These are phyloP conservation scores for Hanseniaspora taiwanica DNA, from an alignment of 805 yeast species.

Conservation along the genomic window DNA sequence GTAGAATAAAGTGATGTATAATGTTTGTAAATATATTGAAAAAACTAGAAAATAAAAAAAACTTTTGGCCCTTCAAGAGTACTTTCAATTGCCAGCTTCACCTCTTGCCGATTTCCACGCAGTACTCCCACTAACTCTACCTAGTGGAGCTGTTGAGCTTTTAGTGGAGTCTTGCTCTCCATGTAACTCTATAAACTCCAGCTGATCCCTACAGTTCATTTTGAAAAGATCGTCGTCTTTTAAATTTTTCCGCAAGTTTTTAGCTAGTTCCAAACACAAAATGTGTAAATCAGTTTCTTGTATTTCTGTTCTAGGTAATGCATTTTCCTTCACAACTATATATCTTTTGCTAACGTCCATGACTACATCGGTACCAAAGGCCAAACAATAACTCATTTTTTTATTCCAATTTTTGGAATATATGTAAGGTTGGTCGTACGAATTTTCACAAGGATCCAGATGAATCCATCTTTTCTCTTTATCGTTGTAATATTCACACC, in stretches of 20 bases:
- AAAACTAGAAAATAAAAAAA: conserved; percentile 1
- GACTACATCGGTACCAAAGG: conserved; percentile 46
- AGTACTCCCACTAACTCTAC: conserved; percentile 60
- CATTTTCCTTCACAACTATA: conserved; percentile 30
- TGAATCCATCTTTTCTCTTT: conserved; percentile 66
- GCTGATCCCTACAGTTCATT: conserved; percentile 19
- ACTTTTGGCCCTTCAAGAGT: not conserved
- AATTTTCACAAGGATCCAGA: conserved; percentile 76
- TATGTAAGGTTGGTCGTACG: conserved; percentile 67
- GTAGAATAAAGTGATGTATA: conserved; percentile 10
- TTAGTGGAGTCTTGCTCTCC: conserved; percentile 6
- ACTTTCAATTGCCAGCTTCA: conserved; percentile 42
- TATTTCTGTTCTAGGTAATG: conserved; percentile 35
- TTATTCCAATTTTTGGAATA: conserved; percentile 87
- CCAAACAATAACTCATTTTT: conserved; percentile 79
- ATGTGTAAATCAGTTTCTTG: conserved; percentile 27
- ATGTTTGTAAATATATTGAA: not conserved
- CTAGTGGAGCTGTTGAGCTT: conserved; percentile 10
- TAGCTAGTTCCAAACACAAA: conserved; percentile 27
- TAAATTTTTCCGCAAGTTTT: conserved; percentile 18
- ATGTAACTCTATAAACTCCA: conserved; percentile 23
- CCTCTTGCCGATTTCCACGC: conserved; percentile 74
- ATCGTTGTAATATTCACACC: conserved; percentile 80
- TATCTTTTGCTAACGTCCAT: conserved; percentile 63
- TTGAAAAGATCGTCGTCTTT: conserved; percentile 26